Base-by-base conservation (phyloP, 2,329 filamentous ascomycete genomes). In the Fusarium albosuccineum region DNA sequence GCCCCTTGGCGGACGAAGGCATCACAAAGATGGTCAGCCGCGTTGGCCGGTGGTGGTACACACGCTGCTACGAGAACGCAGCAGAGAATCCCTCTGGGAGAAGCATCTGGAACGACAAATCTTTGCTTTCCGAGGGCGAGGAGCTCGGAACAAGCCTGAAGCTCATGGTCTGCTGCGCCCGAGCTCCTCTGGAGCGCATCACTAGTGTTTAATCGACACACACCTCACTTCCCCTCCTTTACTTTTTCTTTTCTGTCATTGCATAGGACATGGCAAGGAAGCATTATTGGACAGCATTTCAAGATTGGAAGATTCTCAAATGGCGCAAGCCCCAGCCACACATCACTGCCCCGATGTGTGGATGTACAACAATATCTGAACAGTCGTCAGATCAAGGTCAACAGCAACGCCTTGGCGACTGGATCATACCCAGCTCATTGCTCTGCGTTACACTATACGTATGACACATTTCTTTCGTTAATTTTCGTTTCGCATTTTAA, bases 31-130 rank as follows among this genome's bases (percentile, higher is more conserved):
- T 97, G 85, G 94, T 98, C 22, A 91, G 94, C 14, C 91, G 90
- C 66, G 95, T 98, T 10, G 95, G 94, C 2, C 87, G 96, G 42
- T 98, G 95, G 93, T 99, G 96, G 96, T 98, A 97, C 79, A 92
- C 89, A 9, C 89, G 92, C 53, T 97, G 95, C 82, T 98, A 97
- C 77, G 95, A 97, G 79, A 88, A 86, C 58, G 84, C 86, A 5
- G 83, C 89, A 9, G 78, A 87, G n/a, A 61, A 67, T 36, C 60
- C 61, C 77, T 81, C 33, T 71, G 83, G 50, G 76, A 77, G 74
- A 62, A 87, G 91, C 76, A 92, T 98, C 69, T 98, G 94, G 91
- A 86, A 85, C 46, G 92, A 97, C 75, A 87, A 85, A 57, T 85
- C 85, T 9, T 80, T 98, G 29, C 82, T 98, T 46, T 83, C 87